A percentile compares a stretch with the other conserved stretches of the same genome.
Conservation (phyloP, 495 filamentous ascomycete species). For the Trichocladium antarcticum region DNA sequence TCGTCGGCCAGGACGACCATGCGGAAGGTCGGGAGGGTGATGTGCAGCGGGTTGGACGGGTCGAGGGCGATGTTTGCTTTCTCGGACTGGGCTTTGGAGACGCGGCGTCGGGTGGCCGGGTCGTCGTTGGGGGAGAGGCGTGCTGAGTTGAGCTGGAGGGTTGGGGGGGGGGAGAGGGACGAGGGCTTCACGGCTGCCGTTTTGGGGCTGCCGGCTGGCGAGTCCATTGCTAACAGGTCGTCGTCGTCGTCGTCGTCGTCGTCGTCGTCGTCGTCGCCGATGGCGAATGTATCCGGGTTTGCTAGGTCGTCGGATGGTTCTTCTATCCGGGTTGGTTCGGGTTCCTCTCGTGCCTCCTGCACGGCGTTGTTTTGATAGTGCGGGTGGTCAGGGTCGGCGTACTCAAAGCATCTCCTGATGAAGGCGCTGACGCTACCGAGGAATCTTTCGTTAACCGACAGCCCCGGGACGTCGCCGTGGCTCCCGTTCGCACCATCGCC, state of each 20-base stretch:
- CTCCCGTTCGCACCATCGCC: constrained; percentile 23
- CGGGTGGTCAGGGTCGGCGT: constrained; percentile 84
- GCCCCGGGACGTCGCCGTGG: constrained; percentile 29
- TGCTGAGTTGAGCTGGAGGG: constrained; percentile 17
- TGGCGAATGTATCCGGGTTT: constrained; percentile 51
- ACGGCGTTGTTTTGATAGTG: constrained; percentile 37
- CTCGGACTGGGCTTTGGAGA: constrained; percentile 45
- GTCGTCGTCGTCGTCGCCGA: constrained; percentile 73
- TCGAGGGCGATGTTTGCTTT: constrained; percentile 82
- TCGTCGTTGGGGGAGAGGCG: constrained; percentile 4
- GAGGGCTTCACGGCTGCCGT: no score
- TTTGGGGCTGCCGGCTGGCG: constrained; percentile 28
- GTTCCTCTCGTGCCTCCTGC: constrained; percentile 1
- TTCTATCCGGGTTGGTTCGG: constrained; percentile 13
- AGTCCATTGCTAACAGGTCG: constrained; percentile 52
- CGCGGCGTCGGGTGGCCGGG: constrained; percentile 24
- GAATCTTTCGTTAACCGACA: constrained; percentile 61
- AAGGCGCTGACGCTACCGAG: constrained; percentile 87
- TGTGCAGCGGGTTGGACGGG: constrained; percentile 82
- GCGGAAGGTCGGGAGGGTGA: constrained; percentile 94
- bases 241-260: constrained; percentile 49
- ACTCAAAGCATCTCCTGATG: constrained; percentile 93
- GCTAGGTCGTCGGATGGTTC: constrained; percentile 24
- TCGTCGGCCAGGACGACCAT: constrained; percentile 98
- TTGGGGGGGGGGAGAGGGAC: no score